These are phyloP conservation scores for Cryptococcus jaspeensis DNA, from an alignment of 1,284 basidiomycete genomes.

Conservation along the genomic window DNA sequence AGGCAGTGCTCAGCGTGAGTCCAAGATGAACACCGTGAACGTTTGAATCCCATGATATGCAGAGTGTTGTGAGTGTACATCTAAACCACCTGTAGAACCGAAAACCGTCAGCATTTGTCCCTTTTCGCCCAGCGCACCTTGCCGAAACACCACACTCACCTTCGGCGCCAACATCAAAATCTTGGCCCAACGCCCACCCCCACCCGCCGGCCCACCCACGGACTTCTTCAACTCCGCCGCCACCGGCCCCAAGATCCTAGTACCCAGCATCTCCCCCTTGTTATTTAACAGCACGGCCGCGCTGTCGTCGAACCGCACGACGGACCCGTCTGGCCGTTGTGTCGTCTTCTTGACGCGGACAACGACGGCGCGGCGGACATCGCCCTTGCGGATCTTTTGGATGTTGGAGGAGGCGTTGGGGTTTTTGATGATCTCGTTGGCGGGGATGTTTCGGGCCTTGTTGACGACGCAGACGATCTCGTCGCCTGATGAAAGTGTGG, in stretches of 20 bases:
- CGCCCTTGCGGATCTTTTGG: conserved; percentile 81
- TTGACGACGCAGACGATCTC: conserved; percentile 97
- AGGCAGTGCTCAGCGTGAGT: too few species aligned
- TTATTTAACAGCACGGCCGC: conserved; percentile 94
- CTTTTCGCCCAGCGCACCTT: too few species aligned
- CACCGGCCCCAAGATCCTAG: conserved; percentile 90
- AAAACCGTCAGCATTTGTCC: too few species aligned
- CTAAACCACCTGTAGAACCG: too few species aligned
- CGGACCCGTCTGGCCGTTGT: conserved; percentile 43
- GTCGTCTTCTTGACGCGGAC: conserved; percentile 68
- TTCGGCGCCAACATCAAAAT: conserved; percentile 89
- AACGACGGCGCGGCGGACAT: conserved; percentile 91
- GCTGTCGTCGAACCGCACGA: conserved; percentile 86
- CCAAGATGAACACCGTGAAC: too few species aligned
- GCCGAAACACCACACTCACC: conserved; percentile 55
- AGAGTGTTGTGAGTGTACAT: too few species aligned
- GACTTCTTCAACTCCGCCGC: conserved; percentile 73
- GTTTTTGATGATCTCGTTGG: conserved; percentile 18
- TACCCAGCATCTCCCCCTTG: conserved; percentile 95
- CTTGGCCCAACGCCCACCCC: conserved; percentile 82
- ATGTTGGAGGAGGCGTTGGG: conserved; percentile 50
- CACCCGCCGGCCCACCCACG: conserved; percentile 56
- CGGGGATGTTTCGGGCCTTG: conserved; percentile 75
- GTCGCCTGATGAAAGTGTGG: conserved; percentile 61
- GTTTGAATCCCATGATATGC: too few species aligned